Conservation (phyloP, 352 stramenopile species). For the Phytophthora citricola region DNA sequence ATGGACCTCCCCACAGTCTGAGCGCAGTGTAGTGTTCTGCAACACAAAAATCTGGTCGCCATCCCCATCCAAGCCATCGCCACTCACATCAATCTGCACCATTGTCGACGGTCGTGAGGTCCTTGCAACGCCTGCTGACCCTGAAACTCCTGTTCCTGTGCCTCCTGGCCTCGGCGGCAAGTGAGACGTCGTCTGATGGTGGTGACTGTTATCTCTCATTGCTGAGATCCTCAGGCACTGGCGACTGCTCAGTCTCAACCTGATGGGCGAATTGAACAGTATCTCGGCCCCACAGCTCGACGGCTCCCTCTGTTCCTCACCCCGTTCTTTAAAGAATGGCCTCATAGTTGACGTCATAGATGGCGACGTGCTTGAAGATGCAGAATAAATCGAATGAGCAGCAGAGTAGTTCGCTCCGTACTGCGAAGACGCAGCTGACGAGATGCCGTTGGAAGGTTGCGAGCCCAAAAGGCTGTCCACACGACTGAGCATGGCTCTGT, state of each 20-base stretch:
- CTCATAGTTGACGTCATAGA: slow-evolving; percentile 15
- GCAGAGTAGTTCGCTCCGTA: slow-evolving; percentile 30
- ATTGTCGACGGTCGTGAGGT: slow-evolving; percentile 14
- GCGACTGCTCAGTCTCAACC: slow-evolving; percentile 74
- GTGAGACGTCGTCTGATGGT: slow-evolving; percentile 17
- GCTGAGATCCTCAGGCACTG: slow-evolving; percentile 67
- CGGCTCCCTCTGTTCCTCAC: slow-evolving; percentile 56
- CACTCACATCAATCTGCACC: slow-evolving; percentile 59
- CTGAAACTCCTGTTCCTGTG: slow-evolving; percentile 8
- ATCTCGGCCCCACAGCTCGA: slow-evolving; percentile 77
- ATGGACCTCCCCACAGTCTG: slow-evolving; percentile 72
- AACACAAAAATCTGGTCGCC: slow-evolving; percentile 82
- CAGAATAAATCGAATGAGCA: slow-evolving; percentile 12
- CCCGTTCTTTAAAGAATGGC: slow-evolving; percentile 33
- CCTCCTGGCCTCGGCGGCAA: slow-evolving; percentile 39
- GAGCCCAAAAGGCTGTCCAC: slow-evolving; percentile 60
- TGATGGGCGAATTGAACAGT: slow-evolving; percentile 72
- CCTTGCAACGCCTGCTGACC: slow-evolving; percentile 29
- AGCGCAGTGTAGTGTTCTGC: slow-evolving; percentile 73
- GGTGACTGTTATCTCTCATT: slow-evolving; percentile 11
- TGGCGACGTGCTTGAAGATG: slow-evolving; percentile 27
- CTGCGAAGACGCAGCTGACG: slow-evolving; percentile 21
- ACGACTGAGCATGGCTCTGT: slow-evolving; percentile 65
- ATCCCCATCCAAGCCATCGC: slow-evolving; percentile 74
- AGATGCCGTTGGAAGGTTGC: slow-evolving; percentile 9